Percentiles rank a stretch among this genome's conserved stretches.
phyloP scores from a whole-genome alignment of 768 basidiomycete species.

The Russula vinacea region DNA sequence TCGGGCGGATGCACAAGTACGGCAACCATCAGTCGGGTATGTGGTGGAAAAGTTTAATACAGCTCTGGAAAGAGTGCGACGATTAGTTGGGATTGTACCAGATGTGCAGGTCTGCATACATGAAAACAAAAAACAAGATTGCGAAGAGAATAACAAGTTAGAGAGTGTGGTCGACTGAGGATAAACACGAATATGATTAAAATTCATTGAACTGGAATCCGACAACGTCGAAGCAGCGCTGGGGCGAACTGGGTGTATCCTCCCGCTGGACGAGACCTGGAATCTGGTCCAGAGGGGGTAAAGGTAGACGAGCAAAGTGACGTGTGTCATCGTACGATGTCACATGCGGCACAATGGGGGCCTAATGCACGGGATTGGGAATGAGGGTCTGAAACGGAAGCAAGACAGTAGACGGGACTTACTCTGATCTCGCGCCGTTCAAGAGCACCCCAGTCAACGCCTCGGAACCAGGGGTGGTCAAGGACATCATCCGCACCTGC shows the following conservation, averaged over 20 bases:
- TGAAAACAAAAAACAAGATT: background rate
- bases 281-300: constrained; percentile 74
- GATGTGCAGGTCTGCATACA: constrained; percentile 7
- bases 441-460: constrained; percentile 88
- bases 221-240: constrained; percentile 63
- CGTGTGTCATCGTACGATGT: constrained; percentile 79
- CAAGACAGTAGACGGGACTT: constrained; percentile 33
- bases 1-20: constrained; percentile 18
- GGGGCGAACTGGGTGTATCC: constrained; percentile 36
- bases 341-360: constrained; percentile 82
- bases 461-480: constrained; percentile 92
- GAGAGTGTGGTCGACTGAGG: constrained; percentile 10
- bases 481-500: constrained; percentile 90
- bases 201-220: constrained; percentile 76
- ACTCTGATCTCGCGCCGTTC: constrained; percentile 85
- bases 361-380: constrained; percentile 43
- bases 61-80: constrained; percentile 18
- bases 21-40: constrained; percentile 23
- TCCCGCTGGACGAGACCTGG: constrained; percentile 61
- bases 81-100: constrained; percentile 17
- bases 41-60: constrained; percentile 23
- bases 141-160: background rate
- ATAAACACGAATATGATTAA: constrained; percentile 38
- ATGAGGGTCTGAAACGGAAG: constrained; percentile 6
- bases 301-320: constrained; percentile 77